Evolutionary conservation across 306 rosid species (phyloP), one percentile per base, ranked within the genome.

Genomic region (Mucuna pruriens): DNA sequence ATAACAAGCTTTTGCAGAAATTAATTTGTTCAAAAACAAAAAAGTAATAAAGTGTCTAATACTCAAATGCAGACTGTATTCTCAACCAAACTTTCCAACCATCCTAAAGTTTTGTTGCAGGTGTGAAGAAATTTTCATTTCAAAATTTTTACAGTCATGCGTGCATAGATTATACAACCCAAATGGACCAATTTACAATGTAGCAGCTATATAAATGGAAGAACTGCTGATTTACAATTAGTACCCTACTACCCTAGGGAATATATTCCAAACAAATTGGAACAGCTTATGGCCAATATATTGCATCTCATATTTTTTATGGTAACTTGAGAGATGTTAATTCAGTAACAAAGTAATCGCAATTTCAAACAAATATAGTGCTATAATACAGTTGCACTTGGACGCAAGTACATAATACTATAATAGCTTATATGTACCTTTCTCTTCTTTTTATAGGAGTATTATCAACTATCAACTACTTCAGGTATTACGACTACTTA

Each of bases 321-420:
- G 33, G 17, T 22, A 75, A 42, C 54, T 15, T 70, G 51, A 80
- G 57, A 44, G 44, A 62, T 71, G 54, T 45, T 80, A 15, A 58
- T 23, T 57, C 25, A 44, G 68, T 61, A 40, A 52, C 49, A 26
- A 51, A 49, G 57, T 5, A 36, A 78, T 54, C 29, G n/a, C 40
- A 38, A 52, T 23, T 22, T 38, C 31, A 67, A 65, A 66, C n/a
- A 23, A 26, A 38, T 5, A 44, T 44, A 10, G 4, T 58, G 10
- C 7, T n/a, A 54, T 2, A 19, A 20, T 23, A 23, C 31, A 23
- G 17, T 23, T 23, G 63, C 16, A 55, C 6, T 16, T 17, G 6
- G 12, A 17, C 2, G 31, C 4, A 29, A 29, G 26, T n/a, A n/a
- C n/a, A n/a, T n/a, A 62, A 16, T 15, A 29, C 40, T 62, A 62